Base-by-base conservation (phyloP, 2,329 filamentous ascomycete species). In the Monilinia fructicola region DNA sequence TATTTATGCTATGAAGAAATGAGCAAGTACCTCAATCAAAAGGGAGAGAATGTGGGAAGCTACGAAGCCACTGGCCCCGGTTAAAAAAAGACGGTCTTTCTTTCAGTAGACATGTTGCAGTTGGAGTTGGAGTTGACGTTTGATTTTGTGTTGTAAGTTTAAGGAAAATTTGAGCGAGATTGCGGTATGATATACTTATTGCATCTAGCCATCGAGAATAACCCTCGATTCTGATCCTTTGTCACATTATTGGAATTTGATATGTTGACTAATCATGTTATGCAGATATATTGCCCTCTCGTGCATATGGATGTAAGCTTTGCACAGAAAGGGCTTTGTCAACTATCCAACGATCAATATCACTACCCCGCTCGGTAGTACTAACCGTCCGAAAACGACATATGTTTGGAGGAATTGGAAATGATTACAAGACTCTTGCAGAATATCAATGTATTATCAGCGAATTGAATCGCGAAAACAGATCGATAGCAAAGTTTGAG, bases 31-130 rank as follows among this genome's bases (percentile, higher is more conserved):
- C 55, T 64, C 58, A 26, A 69, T 59, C 12, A 73, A 5, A 83
- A 74, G 14, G 69, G 69, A 55, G 2, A 84, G 75, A 38, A 83
- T 75, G 65, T 84, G 81, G 3, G 81, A 80, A 18, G 81, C 81
- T 48, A 84, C 80, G 71, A 84, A 84, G 53, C 82, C 82, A 23
- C 77, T 81, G 1, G 79, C 82, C 26, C 70, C 71, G 7, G 67
- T 73, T 48, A 74, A 62, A 44, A 62, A 44, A 74, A 70, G 23
- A 73, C 69, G 6, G 50, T 54, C 23, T 65, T 65, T 42, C 54
- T 21, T 56, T 35, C 44, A n/a, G 31, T n/a, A 44, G 66, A 46
- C 66, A 67, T 67, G 9, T 11, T 59, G 11, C 23, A 38, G 40
- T 16, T 42, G 40, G 1, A 28, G 2, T 54, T 54, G 31, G 40